A percentile compares a stretch with the other conserved stretches of the same genome.
Conservation (phyloP, 176 grass and related monocot genomes). For the Tillandsia fasciculata region DNA sequence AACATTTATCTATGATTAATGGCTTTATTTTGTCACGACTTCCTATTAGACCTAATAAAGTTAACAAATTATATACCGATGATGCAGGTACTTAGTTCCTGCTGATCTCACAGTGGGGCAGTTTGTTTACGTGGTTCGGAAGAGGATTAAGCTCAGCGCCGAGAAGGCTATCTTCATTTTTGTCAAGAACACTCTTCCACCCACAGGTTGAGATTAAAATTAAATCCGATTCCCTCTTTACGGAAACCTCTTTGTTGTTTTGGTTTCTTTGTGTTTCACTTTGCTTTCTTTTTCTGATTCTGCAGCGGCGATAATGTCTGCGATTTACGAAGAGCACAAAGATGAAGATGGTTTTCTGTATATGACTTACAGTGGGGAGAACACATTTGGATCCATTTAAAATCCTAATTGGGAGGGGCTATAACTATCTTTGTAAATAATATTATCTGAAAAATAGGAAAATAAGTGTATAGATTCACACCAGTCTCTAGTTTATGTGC, state of each 20-base stretch:
- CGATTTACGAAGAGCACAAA: slow-evolving; percentile 90
- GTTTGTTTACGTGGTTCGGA: slow-evolving; percentile 91
- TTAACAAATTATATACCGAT: neutral
- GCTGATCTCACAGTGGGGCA: slow-evolving; percentile 92
- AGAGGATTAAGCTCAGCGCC: slow-evolving; percentile 88
- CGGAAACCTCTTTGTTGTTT: neutral
- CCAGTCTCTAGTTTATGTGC: neutral
- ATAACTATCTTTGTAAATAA: slow-evolving; percentile 44
- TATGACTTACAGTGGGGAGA: slow-evolving; percentile 95
- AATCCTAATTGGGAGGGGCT: neutral
- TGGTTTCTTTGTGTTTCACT: neutral
- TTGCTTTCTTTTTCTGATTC: neutral
- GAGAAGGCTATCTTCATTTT: slow-evolving; percentile 99
- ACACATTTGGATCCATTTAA: slow-evolving; percentile 72
- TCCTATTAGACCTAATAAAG: neutral
- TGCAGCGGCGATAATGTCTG: slow-evolving; percentile 89
- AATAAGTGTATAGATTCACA: neutral
- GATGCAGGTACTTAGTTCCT: slow-evolving; percentile 84
- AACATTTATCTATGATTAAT: neutral
- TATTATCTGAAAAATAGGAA: too few relatives aligned
- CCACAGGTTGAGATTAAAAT: slow-evolving; percentile 56
- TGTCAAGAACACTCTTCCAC: slow-evolving; percentile 84
- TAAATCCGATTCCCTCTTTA: neutral
- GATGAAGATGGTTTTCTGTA: slow-evolving; percentile 96
- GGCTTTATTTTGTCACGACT: neutral